Evolutionary conservation across 1,284 basidiomycete genomes (phyloP).

Genomic region (Ustilago vetiveriae): DNA sequence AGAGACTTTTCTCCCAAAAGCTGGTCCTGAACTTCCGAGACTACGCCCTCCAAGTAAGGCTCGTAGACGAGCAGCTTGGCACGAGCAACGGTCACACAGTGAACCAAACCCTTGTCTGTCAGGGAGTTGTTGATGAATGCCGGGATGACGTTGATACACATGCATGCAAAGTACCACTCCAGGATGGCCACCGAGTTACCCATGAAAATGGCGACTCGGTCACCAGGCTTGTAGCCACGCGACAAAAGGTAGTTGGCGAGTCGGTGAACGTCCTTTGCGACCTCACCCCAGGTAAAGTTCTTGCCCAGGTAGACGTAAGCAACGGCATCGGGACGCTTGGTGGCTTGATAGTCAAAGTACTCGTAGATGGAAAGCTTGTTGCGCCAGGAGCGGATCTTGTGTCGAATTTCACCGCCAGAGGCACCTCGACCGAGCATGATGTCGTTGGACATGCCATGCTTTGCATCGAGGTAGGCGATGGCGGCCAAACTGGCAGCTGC

Average conservation of each 20-base stretch:
- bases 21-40: conserved; percentile 51
- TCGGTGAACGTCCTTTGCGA: conserved; percentile 45
- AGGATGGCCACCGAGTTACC: conserved; percentile 58
- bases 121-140: conserved; percentile 68
- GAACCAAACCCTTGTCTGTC: conserved; percentile 58
- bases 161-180: conserved; percentile 59
- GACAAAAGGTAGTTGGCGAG: conserved; percentile 58
- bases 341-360: conserved; percentile 47
- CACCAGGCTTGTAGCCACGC: conserved; percentile 51
- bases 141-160: conserved; percentile 60
- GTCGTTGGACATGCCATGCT: conserved; percentile 52
- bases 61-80: conserved; percentile 64
- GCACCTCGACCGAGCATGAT: conserved; percentile 34
- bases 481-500: conserved; percentile 56
- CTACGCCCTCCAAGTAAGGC: conserved; percentile 51
- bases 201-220: conserved; percentile 61
- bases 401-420: conserved; percentile 28
- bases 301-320: conserved; percentile 59
- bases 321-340: conserved; percentile 44
- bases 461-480: conserved; percentile 61
- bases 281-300: conserved; percentile 54
- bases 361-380: conserved; percentile 57
- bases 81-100: conserved; percentile 62
- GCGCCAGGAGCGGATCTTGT: conserved; percentile 41
- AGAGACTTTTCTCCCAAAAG: conserved; percentile 33